Evolutionary conservation across 129 eudicot genomes (phyloP), one percentile per base, ranked within the genome.

Genomic region (Lactuca saligna): DNA sequence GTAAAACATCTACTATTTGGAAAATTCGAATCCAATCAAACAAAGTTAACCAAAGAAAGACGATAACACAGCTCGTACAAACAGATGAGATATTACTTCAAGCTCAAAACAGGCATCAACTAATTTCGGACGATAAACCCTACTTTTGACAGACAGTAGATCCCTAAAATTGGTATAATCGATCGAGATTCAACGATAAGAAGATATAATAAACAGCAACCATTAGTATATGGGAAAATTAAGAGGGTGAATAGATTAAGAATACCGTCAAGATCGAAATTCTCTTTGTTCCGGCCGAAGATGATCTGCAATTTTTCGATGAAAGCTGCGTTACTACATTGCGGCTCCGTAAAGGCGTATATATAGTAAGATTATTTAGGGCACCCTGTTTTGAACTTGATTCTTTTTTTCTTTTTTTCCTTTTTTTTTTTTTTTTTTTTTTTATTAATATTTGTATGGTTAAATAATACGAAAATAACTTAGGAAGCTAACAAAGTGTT

Each of bases 181-280:
- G 15, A 46, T n/a, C 51, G 51, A 46, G 51, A 46, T 46, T 46
- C 49, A 42, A 42, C 13, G 3, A 9, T 42, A 42, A 42, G 14
- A 42, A 42, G 49, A 8, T 14, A 42, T 42, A 3, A 42, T 42
- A 42, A 42, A 42, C 49, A 42, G 49, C 12, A 42, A 8, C 10
- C 49, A 46, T 11, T 46, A 11, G 51, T 46, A 4, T n/a, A 46
- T 12, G 12, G 4, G n/a, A 46, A 46, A 46, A 46, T 4, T 42
- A 10, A 46, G 15, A 12, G 10, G 10, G 41, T 13, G 46, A 59
- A 13, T 59, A 12, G 15, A 32, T 13, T 2, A n/a, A 59, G 25
- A 33, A 13, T 59, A 59, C 64, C 64, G 14, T 59, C 11, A 33
- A 34, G 64, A 59, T 59, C 64, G 64, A 33, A 59, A 33, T 59